Evolutionary conservation across 345 rosid species (phyloP), one percentile per base, ranked within the genome.

Genomic region (Ceriops tagal): DNA sequence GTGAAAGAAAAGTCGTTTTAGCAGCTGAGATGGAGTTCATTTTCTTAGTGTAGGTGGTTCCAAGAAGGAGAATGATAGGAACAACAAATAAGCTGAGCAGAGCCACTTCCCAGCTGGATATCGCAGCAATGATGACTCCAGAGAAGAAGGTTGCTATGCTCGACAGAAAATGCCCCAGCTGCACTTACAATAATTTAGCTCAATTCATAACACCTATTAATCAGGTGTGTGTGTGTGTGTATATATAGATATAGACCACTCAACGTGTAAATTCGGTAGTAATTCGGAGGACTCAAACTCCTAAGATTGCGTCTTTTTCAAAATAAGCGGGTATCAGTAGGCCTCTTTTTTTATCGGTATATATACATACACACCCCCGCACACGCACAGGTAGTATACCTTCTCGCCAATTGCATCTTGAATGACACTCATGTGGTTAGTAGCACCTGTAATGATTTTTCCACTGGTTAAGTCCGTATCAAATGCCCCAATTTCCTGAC

Each of bases 331-430:
- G 24, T 24, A 24, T 24, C 24, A 24, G 0, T n/a, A n/a, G n/a
- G n/a, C n/a, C n/a, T n/a, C n/a, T 27, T 27, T 27, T 27, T 27
- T 27, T 2, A 27, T 27, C 28, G 2, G 28, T 27, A 22, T 34
- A 13, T 24, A 22, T 13, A 34, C 20, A 35, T 1, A 35, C 10
- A 8, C 10, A 8, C 39, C 1, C 1, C 10, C 10, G 11, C 0
- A 10, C 15, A 11, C 3, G n/a, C 1, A 34, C n/a, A 34, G 39
- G 22, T 30, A 2, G 27, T 6, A 43, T 79, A 81, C 92, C 90
- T 84, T 88, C 70, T 88, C 89, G 21, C 93, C 93, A 8, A 84
- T 80, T 16, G 93, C 90, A 64, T 86, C 93, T 68, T 86, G 88
- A 18, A 86, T 84, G 64, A 84, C 55, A 56, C 78, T 80, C 93